Conservation (phyloP, 345 rosid genomes). For the Arabidopsis suecica region DNA sequence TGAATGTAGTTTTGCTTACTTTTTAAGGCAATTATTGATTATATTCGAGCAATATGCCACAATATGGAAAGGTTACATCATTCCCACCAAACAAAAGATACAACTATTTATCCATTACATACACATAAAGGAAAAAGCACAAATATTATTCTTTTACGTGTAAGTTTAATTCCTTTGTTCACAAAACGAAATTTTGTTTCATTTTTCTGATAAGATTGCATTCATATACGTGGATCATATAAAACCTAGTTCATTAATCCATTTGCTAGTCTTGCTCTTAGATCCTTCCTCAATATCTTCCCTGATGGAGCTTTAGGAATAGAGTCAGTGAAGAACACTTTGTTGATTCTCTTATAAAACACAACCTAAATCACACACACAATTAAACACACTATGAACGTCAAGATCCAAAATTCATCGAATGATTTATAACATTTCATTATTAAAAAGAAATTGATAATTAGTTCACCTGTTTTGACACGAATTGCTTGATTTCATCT, state of each 20-base stretch:
- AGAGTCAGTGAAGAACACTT: conserved; percentile 67
- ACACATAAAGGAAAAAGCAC: not conserved
- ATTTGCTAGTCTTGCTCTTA: conserved; percentile 59
- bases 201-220: not conserved
- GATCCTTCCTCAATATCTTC: conserved; percentile 79
- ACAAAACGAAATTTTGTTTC: not conserved
- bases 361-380: conserved; percentile 58
- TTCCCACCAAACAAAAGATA: not conserved
- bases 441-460: not conserved
- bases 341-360: conserved; percentile 72
- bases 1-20: not conserved
- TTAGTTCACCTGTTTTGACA: conserved; percentile 60
- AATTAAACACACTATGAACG: not conserved
- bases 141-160: not conserved
- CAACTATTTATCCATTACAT: not conserved
- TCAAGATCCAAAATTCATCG: not conserved
- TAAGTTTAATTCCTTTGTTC: not conserved
- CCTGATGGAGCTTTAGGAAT: conserved; percentile 90
- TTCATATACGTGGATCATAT: not conserved
- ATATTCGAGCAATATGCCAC: not conserved
- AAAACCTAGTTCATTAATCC: conserved; percentile 18
- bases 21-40: not conserved
- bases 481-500: conserved; percentile 63
- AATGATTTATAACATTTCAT: not conserved
- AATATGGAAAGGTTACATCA: not conserved